These are phyloP conservation scores for slime mould (Dictyostelium discoideum) DNA, from an alignment of 78 protist genomes.

Conservation along the genomic window DNA sequence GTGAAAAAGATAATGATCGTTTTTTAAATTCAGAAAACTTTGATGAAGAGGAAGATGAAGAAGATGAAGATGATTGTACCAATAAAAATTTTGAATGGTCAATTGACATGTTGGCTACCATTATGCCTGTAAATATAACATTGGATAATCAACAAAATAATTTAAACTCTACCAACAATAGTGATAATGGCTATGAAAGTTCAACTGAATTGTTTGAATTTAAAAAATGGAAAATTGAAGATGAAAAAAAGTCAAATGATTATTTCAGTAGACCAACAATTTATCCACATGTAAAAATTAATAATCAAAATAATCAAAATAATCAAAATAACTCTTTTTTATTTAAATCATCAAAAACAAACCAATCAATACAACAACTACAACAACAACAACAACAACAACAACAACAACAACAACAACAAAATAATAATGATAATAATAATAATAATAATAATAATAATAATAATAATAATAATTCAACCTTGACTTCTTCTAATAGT, in stretches of 20 bases:
- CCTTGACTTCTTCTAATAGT: not conserved
- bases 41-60: not conserved
- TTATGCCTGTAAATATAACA: slow-evolving; percentile 31
- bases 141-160: not conserved
- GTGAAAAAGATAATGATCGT: not conserved
- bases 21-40: not conserved
- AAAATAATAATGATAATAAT: too few relatives aligned
- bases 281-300: not conserved
- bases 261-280: slow-evolving; percentile 23
- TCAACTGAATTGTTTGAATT: not conserved
- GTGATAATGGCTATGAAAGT: not conserved
- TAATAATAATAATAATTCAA: too few relatives aligned
- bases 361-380: not conserved
- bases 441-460: too few relatives aligned
- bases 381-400: slow-evolving; percentile 1
- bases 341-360: not conserved
- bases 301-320: not conserved
- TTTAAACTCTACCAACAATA: not conserved
- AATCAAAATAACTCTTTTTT: not conserved
- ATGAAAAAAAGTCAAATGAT: slow-evolving; percentile 23
- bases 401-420: not conserved
- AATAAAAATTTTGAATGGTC: slow-evolving; percentile 14
- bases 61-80: not conserved
- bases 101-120: slow-evolving; percentile 17
- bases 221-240: slow-evolving; percentile 25